Percentiles rank a stretch among this genome's conserved stretches.
Evolutionary conservation across 148 eudicot species (phyloP).

Genomic region (Vaccinium vitisidaea): DNA sequence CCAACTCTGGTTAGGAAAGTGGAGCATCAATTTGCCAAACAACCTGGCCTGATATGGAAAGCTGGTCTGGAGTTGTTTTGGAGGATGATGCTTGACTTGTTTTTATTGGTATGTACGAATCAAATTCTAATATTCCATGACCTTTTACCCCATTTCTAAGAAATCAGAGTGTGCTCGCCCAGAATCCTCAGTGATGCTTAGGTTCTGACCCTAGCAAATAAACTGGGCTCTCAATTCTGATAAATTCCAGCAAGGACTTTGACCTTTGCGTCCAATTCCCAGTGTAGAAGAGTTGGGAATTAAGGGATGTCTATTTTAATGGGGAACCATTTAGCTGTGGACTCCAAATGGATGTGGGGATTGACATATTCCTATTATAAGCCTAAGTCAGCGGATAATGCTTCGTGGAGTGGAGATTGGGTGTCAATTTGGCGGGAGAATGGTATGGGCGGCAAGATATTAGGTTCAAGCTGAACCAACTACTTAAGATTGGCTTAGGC

Average conservation of each 20-base stretch:
- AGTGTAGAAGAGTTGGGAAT: neutral
- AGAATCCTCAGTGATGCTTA: neutral
- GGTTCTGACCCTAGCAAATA: neutral
- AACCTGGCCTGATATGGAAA: neutral
- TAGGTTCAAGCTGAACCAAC: slow-evolving; percentile 13
- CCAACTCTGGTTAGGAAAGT: neutral
- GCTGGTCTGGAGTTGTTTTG: neutral
- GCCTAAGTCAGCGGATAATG: neutral
- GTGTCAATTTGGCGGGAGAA: neutral
- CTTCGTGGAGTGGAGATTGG: neutral
- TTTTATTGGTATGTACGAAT: neutral
- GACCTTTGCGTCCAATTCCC: neutral
- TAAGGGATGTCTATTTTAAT: neutral
- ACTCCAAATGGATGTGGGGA: neutral
- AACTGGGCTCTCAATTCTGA: neutral
- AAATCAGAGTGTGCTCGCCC: neutral
- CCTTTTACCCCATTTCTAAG: neutral
- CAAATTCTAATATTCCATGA: neutral
- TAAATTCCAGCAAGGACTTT: neutral
- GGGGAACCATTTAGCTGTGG: neutral
- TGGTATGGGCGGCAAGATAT: neutral
- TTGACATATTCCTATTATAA: neutral
- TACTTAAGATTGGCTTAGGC: neutral
- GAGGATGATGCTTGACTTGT: neutral
- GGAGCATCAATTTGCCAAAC: neutral